Conservation (phyloP, 352 stramenopile genomes). For the Phytophthora fragariae region DNA sequence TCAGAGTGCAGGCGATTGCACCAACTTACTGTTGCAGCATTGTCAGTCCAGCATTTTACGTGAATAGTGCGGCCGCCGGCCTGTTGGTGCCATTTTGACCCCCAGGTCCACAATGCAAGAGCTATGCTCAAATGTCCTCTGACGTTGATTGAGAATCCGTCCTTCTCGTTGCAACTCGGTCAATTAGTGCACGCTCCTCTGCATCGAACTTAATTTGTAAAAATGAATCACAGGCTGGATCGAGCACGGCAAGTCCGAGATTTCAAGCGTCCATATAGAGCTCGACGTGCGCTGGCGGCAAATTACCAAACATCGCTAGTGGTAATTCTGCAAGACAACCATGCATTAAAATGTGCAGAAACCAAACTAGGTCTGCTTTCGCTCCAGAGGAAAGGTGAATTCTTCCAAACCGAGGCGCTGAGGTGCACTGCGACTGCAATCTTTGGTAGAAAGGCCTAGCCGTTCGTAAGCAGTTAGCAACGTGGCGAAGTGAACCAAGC, state of each 20-base stretch:
- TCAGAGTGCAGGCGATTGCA: conserved; percentile 26
- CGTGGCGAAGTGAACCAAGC: conserved; percentile 34
- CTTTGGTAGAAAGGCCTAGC: conserved; percentile 33
- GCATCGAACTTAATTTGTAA: conserved; percentile 3
- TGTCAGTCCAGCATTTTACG: conserved; percentile 28
- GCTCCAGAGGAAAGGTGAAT: not conserved
- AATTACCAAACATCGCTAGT: not conserved
- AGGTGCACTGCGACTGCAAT: conserved; percentile 5
- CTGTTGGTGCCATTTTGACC: not conserved
- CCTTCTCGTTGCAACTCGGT: not conserved
- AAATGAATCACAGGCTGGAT: conserved; percentile 2
- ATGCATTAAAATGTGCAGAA: conserved; percentile 7
- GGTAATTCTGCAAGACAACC: conserved; percentile 12
- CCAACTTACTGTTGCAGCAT: conserved; percentile 19
- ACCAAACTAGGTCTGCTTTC: not conserved
- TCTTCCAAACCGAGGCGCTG: conserved; percentile 3
- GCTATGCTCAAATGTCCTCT: conserved; percentile 7
- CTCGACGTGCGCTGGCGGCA: not conserved
- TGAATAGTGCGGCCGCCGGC: not conserved
- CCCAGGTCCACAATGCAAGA: conserved; percentile 4
- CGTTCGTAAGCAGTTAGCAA: conserved; percentile 24
- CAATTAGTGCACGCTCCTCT: not conserved
- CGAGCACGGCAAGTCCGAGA: not conserved
- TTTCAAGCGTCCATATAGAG: conserved; percentile 17
- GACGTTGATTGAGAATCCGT: conserved; percentile 8